Percentiles rank a stretch among this genome's conserved stretches.
phyloP scores from a whole-genome alignment of 2,329 filamentous ascomycete genomes.

The Aspergillus novoparasiticus region DNA sequence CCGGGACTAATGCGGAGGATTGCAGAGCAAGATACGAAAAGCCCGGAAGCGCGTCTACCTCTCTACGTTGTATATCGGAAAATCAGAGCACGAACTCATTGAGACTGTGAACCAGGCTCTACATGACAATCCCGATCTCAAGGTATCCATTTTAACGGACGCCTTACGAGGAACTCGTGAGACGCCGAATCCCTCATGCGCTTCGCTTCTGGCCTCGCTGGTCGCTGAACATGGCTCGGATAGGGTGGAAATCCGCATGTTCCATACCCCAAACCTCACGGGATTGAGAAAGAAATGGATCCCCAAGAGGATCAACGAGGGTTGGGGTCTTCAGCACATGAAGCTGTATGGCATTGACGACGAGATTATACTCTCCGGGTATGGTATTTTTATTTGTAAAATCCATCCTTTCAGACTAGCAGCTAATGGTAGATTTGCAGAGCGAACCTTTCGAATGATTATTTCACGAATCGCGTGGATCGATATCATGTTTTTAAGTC shows the following conservation, averaged over 20 bases:
- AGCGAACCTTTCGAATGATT: conserved; percentile 88
- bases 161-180: conserved; percentile 89
- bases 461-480: conserved; percentile 95
- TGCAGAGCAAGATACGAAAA: conserved; percentile 74
- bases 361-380: conserved; percentile 91
- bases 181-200: conserved; percentile 80
- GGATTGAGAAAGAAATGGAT: conserved; percentile 81
- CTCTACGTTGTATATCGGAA: conserved; percentile 96
- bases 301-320: conserved; percentile 91
- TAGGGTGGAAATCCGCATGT: conserved; percentile 93
- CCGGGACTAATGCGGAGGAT: conserved; percentile 7
- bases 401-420: too few species aligned
- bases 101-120: conserved; percentile 75
- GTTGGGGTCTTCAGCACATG: conserved; percentile 98
- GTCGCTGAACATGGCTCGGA: conserved; percentile 79
- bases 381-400: conserved; percentile 28
- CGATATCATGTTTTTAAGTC: conserved; percentile 90
- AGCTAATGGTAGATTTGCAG: conserved; percentile 35
- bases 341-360: conserved; percentile 96
- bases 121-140: conserved; percentile 71
- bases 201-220: conserved; percentile 83
- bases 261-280: conserved; percentile 93
- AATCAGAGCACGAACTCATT: conserved; percentile 87
- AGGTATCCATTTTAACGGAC: conserved; percentile 88
- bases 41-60: conserved; percentile 83